A percentile compares a stretch with the other conserved stretches of the same genome.
Conservation (phyloP, 257 asterid species). For the Nicotiana knightiana region DNA sequence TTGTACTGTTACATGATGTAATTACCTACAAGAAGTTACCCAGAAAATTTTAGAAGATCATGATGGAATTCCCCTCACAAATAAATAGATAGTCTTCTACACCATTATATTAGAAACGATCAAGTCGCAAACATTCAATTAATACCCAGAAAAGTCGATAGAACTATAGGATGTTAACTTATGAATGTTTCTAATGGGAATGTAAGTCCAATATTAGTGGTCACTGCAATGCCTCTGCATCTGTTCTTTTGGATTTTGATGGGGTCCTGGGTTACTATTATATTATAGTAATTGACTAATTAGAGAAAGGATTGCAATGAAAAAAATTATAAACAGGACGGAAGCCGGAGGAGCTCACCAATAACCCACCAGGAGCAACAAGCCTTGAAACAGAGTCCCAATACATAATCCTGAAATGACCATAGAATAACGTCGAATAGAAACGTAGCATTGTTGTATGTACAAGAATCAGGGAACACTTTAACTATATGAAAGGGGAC, state of each 20-base stretch:
- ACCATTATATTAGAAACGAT: neutral
- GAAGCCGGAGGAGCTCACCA: slow-evolving; percentile 51
- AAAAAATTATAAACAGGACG: neutral
- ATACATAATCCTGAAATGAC: slow-evolving; percentile 68
- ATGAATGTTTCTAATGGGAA: neutral
- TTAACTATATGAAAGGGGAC: neutral
- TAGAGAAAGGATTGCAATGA: neutral
- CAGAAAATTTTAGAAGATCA: neutral
- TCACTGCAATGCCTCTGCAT: neutral
- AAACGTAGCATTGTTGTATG: neutral
- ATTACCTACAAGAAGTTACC: slow-evolving; percentile 49
- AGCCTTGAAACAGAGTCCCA: slow-evolving; percentile 84
- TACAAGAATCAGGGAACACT: neutral
- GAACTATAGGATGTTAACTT: neutral
- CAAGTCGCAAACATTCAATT: neutral
- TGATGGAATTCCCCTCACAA: neutral
- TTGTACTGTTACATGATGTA: slow-evolving; percentile 88
- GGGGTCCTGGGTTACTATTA: neutral
- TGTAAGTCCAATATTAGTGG: neutral
- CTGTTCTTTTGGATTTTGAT: neutral
- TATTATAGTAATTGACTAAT: neutral
- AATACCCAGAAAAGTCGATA: neutral
- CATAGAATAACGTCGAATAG: neutral
- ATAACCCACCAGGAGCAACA: slow-evolving; percentile 80
- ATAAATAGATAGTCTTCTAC: neutral